Base-by-base conservation (phyloP, 768 basidiomycete species). In the Chalciporus pseudorubinellus region DNA sequence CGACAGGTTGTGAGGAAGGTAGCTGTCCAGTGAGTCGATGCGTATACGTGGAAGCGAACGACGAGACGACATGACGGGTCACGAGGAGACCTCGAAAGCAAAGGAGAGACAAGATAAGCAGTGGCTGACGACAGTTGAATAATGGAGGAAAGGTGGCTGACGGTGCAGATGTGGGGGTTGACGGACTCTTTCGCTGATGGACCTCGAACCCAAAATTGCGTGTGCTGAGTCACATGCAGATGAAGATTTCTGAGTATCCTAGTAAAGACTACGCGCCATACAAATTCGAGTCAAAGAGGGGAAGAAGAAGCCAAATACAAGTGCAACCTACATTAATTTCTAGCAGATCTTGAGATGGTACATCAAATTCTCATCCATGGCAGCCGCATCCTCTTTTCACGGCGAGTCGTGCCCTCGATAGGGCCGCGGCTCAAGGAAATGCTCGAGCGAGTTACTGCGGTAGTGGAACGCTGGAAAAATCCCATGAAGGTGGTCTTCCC, bases 311-410 rank as follows among this genome's bases (percentile, higher is more conserved):
- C 52, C 47, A 54, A 40, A 58, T 60, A 60, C 58, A 67, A 38
- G 50, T 14, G 44, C 38, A 52, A 60, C 60, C 58, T 62, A 67
- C 65, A 55, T 54, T 24, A 52, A 53, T 31, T 19, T 31, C 49
- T 44, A 36, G 22, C 26, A 19, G 6, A 52, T 53, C 42, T 26
- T n/a, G 51, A 33, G 39, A 31, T 7, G 39, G 43, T 51, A 59
- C 33, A 59, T 67, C 51, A 70, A 24, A 65, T 53, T 57, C 58
- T 69, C 49, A 67, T 45, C 65, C 69, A 70, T 38, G 62, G 59
- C 16, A 70, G 51, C 49, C 62, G 64, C 33, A 59, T 55, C 43
- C 64, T 63, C 60, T 65, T 67, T 36, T 61, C 64, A 48, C 56
- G 67, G 49, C 60, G 59, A 38, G 61, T 22, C 20, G 47, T 41